Conservation (phyloP, 495 filamentous ascomycete species). For the Annulohypoxylon stygium region DNA sequence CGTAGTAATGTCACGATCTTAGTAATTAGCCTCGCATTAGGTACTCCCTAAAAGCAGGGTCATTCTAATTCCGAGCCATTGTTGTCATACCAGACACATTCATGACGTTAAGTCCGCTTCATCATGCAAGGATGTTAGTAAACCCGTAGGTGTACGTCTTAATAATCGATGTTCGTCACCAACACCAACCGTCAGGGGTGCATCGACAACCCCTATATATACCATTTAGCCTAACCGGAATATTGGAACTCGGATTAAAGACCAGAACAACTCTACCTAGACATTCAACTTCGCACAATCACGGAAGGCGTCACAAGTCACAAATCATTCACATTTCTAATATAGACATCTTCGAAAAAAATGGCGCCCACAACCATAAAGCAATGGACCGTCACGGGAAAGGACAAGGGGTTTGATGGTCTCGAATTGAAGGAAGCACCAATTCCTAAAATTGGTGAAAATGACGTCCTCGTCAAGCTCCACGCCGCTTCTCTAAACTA, state of each 20-base stretch:
- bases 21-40: conserved; percentile 2
- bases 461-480: conserved; percentile 82
- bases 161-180: not conserved
- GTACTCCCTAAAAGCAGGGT: not conserved
- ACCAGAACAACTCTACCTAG: not conserved
- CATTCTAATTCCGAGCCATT: not conserved
- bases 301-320: not conserved
- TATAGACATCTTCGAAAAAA: not conserved
- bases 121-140: conserved; percentile 11
- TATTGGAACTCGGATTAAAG: not conserved
- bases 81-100: not conserved
- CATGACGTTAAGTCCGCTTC: not conserved
- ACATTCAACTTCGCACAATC: not conserved
- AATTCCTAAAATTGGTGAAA: conserved; percentile 73
- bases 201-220: not conserved
- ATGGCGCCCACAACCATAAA: conserved; percentile 66
- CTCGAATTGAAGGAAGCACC: conserved; percentile 67
- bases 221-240: not conserved
- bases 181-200: not conserved
- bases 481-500: conserved; percentile 85
- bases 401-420: conserved; percentile 69
- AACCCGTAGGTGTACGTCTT: not conserved
- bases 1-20: not conserved
- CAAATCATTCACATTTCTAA: not conserved
- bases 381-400: conserved; percentile 73